Conservation (phyloP, 257 asterid genomes). For the Coffea canephora region DNA sequence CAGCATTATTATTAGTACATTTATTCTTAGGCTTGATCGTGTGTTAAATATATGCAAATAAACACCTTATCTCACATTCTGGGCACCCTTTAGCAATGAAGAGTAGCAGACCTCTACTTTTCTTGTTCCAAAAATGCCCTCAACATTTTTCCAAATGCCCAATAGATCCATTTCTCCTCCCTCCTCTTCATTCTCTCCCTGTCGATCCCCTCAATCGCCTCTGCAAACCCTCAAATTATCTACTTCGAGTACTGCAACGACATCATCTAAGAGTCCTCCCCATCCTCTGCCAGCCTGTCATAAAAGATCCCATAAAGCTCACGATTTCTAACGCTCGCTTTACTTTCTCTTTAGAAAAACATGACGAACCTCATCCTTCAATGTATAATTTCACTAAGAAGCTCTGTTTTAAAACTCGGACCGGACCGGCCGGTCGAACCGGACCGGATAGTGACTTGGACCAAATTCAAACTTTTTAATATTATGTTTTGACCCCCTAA, state of each 20-base stretch:
- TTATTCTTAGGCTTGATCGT: not conserved
- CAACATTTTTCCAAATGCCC: not conserved
- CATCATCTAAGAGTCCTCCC: conserved; percentile 39
- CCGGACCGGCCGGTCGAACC: no score
- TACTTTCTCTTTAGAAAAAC: conserved; percentile 19
- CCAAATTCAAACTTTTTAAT: no score
- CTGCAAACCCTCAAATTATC: conserved; percentile 26
- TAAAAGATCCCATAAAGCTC: conserved; percentile 23
- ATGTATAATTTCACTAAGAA: conserved; percentile 24
- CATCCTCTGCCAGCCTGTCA: conserved; percentile 32
- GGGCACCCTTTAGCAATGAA: no score
- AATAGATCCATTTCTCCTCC: conserved; percentile 3
- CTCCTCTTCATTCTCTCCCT: conserved; percentile 18
- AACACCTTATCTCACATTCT: not conserved
- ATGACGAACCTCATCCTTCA: conserved; percentile 18
- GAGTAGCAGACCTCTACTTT: not conserved
- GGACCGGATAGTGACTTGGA: no score
- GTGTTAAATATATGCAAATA: no score
- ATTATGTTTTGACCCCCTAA: no score
- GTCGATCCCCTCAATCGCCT: conserved; percentile 24
- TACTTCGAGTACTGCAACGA: conserved; percentile 52
- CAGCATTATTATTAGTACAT: no score
- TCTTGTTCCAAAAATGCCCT: not conserved
- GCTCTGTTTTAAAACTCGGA: no score
- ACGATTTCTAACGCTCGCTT: conserved; percentile 39